These are phyloP conservation scores for Staphylotrichum tortipilum DNA, from an alignment of 495 filamentous ascomycete species.

Conservation along the genomic window DNA sequence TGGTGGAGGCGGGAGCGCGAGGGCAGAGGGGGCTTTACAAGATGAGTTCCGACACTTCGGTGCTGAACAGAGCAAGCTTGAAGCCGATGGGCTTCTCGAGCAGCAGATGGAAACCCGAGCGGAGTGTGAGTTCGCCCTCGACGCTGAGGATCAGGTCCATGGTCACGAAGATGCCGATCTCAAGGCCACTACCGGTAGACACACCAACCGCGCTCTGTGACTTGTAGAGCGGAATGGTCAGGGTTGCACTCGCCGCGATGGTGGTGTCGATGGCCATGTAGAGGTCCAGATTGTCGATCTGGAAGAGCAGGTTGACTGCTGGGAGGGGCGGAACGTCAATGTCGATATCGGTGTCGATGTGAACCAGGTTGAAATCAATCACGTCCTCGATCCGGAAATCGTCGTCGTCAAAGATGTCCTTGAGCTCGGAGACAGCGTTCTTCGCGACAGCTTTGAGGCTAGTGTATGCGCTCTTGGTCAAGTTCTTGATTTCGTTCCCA, in stretches of 20 bases:
- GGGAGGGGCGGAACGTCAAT: conserved; percentile 34
- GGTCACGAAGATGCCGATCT: conserved; percentile 35
- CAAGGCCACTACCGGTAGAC: conserved; percentile 23
- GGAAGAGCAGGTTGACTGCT: conserved; percentile 34
- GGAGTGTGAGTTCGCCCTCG: conserved; percentile 39
- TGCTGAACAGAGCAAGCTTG: conserved; percentile 36
- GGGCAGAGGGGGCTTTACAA: conserved; percentile 26
- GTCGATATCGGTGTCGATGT: conserved; percentile 28
- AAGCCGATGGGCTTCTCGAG: conserved; percentile 38
- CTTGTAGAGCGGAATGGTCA: conserved; percentile 39
- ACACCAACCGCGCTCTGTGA: conserved; percentile 38
- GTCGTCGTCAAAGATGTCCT: conserved; percentile 18
- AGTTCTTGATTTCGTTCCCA: conserved; percentile 20
- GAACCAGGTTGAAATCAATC: conserved; percentile 26
- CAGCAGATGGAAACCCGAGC: conserved; percentile 44
- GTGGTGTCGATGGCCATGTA: conserved; percentile 43
- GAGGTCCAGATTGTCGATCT: conserved; percentile 42
- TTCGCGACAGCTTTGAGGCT: conserved; percentile 1
- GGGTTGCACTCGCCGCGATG: conserved; percentile 32
- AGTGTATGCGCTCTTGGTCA: background rate
- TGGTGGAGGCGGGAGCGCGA: background rate
- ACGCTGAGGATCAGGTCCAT: conserved; percentile 42
- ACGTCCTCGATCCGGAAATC: no score
- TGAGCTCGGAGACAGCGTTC: background rate
- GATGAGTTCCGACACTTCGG: conserved; percentile 31